Evolutionary conservation across 2,329 filamentous ascomycete species (phyloP).

Genomic region (Emergomyces pasteurianus): DNA sequence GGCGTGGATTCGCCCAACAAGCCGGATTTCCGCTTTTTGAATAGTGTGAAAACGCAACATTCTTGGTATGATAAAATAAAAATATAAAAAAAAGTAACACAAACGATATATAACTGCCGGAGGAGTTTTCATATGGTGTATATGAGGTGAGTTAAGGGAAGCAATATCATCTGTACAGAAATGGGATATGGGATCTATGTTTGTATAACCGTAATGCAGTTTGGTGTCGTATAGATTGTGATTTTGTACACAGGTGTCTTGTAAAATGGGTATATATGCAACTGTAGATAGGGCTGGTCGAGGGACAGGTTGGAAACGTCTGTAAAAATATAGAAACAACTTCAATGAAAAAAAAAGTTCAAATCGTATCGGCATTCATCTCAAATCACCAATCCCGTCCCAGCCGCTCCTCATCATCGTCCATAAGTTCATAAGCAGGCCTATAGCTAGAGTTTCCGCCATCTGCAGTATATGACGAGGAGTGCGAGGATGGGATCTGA

Average conservation of each 20-base stretch:
- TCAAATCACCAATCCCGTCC: conserved; percentile 46
- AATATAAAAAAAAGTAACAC: no score
- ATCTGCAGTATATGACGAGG: conserved; percentile 2
- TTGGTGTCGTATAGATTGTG: background rate
- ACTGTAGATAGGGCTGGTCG: background rate
- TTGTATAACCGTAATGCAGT: background rate
- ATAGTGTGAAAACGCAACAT: no score
- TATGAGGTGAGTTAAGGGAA: background rate
- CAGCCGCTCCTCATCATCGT: conserved; percentile 66
- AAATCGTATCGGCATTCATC: background rate
- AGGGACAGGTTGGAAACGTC: background rate
- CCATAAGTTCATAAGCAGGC: conserved; percentile 63
- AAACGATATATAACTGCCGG: background rate
- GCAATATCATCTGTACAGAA: background rate
- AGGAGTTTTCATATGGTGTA: background rate
- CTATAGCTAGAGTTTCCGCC: conserved; percentile 37
- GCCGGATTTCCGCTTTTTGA: no score
- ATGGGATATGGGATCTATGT: background rate
- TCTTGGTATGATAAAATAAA: no score
- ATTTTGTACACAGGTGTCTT: background rate
- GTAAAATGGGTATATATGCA: background rate
- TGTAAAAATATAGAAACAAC: background rate
- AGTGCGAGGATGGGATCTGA: background rate
- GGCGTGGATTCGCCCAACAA: no score
- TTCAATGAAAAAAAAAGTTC: background rate